Conservation (phyloP, 1,139 yeast genomes). For the Geotrichum restrictum region DNA sequence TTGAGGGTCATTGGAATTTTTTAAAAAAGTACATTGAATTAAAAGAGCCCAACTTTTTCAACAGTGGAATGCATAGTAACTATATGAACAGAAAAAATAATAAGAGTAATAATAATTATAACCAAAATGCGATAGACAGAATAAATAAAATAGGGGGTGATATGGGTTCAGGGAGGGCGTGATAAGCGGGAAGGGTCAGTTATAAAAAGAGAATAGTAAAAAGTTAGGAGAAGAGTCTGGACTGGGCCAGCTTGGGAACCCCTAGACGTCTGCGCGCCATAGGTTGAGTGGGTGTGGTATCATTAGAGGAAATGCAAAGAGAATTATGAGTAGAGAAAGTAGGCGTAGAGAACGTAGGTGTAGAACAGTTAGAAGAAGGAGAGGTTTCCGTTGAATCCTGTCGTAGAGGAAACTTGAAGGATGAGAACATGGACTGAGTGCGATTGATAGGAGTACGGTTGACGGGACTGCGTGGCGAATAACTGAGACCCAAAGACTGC, state of each 20-base stretch:
- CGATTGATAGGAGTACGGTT: neutral
- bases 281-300: constrained; percentile 3
- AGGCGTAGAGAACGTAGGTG: constrained; percentile 17
- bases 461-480: neutral
- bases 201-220: neutral
- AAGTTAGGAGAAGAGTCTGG: constrained; percentile 9
- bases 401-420: constrained; percentile 3
- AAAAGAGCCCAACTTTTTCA: neutral
- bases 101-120: constrained; percentile 12
- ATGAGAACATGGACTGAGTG: neutral
- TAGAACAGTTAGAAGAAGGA: constrained; percentile 21
- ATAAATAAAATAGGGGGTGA: constrained; percentile 7
- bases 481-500: neutral
- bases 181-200: neutral
- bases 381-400: constrained; percentile 9
- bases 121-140: constrained; percentile 15
- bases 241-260: constrained; percentile 12
- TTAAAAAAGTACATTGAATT: neutral
- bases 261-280: constrained; percentile 3
- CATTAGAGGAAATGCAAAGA: constrained; percentile 6
- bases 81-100: neutral
- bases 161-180: neutral
- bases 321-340: constrained; percentile 1
- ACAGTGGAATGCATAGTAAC: constrained; percentile 1
- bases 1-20: too few relatives aligned